These are phyloP conservation scores for Pestalotiopsis sp. DNA, from an alignment of 2,329 filamentous ascomycete species.

Conservation along the genomic window DNA sequence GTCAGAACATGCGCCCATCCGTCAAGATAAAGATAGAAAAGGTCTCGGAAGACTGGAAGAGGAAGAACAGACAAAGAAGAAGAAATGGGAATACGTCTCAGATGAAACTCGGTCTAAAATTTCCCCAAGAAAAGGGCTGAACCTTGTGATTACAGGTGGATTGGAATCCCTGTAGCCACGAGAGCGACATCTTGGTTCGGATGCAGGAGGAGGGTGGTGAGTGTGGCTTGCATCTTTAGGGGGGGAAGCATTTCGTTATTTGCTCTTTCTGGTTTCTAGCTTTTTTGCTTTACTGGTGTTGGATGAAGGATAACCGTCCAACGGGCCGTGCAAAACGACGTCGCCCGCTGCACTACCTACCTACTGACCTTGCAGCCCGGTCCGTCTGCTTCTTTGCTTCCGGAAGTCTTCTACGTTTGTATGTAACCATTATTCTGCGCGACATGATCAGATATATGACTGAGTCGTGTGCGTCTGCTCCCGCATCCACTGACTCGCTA, in stretches of 20 bases:
- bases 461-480: background rate
- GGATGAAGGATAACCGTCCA: background rate
- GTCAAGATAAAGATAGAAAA: no score
- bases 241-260: background rate
- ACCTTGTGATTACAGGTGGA: background rate
- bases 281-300: background rate
- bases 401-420: no score
- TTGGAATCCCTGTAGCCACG: background rate
- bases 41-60: no score
- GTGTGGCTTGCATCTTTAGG: background rate
- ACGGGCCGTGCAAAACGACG: background rate
- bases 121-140: background rate
- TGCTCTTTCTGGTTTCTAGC: background rate
- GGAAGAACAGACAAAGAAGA: background rate
- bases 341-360: background rate
- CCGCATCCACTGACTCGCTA: constrained; percentile 4
- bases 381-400: no score
- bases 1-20: no score
- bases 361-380: no score
- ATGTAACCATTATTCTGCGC: no score
- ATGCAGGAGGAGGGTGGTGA: background rate
- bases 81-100: background rate
- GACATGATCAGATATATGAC: background rate
- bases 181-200: background rate
- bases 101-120: background rate